phyloP scores from a whole-genome alignment of 768 basidiomycete genomes.

The Lenzites betulinus region DNA sequence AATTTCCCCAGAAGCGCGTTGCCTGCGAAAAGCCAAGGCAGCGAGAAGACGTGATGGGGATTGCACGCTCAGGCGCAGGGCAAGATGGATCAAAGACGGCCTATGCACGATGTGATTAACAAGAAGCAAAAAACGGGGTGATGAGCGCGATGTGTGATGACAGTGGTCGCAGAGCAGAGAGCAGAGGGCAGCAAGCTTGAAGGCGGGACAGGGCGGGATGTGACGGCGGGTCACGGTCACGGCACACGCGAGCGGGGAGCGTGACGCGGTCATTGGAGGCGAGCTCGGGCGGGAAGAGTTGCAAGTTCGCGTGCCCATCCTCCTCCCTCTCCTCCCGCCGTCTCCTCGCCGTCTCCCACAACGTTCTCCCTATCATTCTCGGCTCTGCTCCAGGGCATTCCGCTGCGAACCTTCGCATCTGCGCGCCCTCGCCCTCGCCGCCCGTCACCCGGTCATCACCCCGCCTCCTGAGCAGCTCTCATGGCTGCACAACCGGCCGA shows the following conservation, averaged over 20 bases:
- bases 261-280: conserved; percentile 6
- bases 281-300: neutral
- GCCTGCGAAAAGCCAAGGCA: too few relatives aligned
- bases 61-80: too few relatives aligned
- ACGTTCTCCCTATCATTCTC: neutral
- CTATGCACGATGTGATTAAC: too few relatives aligned
- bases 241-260: neutral
- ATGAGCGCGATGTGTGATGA: too few relatives aligned
- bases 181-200: too few relatives aligned
- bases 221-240: conserved; percentile 7
- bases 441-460: conserved; percentile 15
- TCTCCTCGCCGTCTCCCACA: neutral
- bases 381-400: neutral
- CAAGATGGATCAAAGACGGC: too few relatives aligned
- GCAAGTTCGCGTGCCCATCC: too few relatives aligned
- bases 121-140: too few relatives aligned
- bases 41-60: too few relatives aligned
- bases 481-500: conserved; percentile 23
- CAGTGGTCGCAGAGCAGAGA: too few relatives aligned
- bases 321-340: neutral
- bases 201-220: neutral
- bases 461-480: conserved; percentile 4
- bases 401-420: neutral
- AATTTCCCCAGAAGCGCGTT: too few relatives aligned
- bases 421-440: conserved; percentile 12